Evolutionary conservation across 768 basidiomycete genomes (phyloP).

Genomic region (Asterophora parasitica): DNA sequence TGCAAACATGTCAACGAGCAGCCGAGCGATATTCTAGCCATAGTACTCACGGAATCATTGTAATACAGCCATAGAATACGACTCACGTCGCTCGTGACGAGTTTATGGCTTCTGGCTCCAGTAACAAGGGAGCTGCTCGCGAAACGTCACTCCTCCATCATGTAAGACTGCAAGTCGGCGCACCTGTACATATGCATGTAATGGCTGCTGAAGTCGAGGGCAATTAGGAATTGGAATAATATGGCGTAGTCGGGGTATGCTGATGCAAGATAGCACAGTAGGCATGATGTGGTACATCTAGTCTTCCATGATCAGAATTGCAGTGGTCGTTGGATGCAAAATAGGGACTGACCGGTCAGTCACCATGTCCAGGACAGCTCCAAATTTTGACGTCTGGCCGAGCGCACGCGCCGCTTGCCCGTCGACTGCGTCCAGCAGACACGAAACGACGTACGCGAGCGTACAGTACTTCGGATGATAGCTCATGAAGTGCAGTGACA

Average conservation of each 20-base stretch:
- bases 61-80: slow-evolving; percentile 91
- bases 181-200: slow-evolving; percentile 99
- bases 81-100: slow-evolving; percentile 89
- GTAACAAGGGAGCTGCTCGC: slow-evolving; percentile 83
- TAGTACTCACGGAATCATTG: slow-evolving; percentile 73
- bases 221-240: slow-evolving; percentile 90
- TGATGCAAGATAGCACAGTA: slow-evolving; percentile 89
- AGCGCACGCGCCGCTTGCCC: slow-evolving; percentile 87
- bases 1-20: slow-evolving; percentile 25
- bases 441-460: slow-evolving; percentile 82
- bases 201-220: slow-evolving; percentile 95
- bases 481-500: slow-evolving; percentile 90
- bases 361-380: slow-evolving; percentile 98
- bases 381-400: slow-evolving; percentile 92
- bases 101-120: slow-evolving; percentile 89
- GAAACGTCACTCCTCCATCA: slow-evolving; percentile 7
- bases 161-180: slow-evolving; percentile 1
- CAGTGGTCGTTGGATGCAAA: background rate
- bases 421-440: slow-evolving; percentile 92
- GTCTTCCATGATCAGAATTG: slow-evolving; percentile 4
- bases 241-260: slow-evolving; percentile 85
- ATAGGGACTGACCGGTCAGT: slow-evolving; percentile 78
- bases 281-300: slow-evolving; percentile 94
- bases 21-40: background rate
- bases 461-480: slow-evolving; percentile 93